Evolutionary conservation across 257 asterid genomes (phyloP).

Genomic region (Leptodermis oblonga): DNA sequence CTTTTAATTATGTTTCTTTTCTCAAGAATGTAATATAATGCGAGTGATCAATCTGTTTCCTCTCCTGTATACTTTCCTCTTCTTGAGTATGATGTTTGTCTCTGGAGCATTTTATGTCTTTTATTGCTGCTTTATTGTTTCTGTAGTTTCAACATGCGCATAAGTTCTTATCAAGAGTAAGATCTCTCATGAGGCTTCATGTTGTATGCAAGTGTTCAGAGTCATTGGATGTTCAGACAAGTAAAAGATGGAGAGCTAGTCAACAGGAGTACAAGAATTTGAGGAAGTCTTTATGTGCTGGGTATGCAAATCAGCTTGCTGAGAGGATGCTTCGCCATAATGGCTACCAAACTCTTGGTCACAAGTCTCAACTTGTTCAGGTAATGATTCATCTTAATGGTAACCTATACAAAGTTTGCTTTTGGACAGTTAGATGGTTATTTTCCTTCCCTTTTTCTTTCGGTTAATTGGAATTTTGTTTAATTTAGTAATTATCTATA

Average conservation of each 20-base stretch:
- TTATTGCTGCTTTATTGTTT: not conserved
- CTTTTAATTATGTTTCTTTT: not conserved
- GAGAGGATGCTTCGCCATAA: conserved; percentile 93
- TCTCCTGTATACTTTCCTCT: not conserved
- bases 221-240: conserved; percentile 57
- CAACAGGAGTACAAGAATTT: conserved; percentile 55
- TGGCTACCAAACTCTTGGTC: conserved; percentile 81
- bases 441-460: not conserved
- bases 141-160: not conserved
- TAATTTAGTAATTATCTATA: not conserved
- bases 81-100: not conserved
- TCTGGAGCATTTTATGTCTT: not conserved
- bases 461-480: not conserved
- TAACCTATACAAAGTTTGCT: not conserved
- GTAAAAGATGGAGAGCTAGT: conserved; percentile 47
- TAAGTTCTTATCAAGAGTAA: not conserved
- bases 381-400: conserved; percentile 26
- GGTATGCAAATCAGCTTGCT: conserved; percentile 88
- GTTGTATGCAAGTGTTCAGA: conserved; percentile 34
- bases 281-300: conserved; percentile 84
- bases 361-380: conserved; percentile 90
- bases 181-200: not conserved
- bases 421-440: not conserved
- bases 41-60: not conserved
- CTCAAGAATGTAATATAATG: not conserved